These are phyloP conservation scores for Puccinia polysora DNA, from an alignment of 1,284 basidiomycete genomes.

Conservation along the genomic window DNA sequence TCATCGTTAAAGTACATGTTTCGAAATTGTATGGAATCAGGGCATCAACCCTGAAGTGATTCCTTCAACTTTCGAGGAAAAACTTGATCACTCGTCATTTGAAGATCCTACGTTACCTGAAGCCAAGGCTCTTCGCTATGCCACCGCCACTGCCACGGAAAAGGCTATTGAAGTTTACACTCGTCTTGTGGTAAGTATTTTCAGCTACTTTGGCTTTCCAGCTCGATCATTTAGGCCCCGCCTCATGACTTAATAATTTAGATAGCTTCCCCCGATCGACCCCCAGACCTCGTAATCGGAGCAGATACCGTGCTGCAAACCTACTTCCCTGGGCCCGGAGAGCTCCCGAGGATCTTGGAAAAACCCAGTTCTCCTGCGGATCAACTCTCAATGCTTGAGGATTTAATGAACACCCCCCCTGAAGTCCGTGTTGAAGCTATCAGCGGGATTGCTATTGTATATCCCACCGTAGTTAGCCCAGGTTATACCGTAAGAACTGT, in stretches of 20 bases:
- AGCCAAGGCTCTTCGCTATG: constrained; percentile 46
- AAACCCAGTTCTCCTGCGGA: constrained; percentile 46
- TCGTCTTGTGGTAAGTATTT: constrained; percentile 46
- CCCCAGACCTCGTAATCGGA: constrained; percentile 47
- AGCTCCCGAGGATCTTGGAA: constrained; percentile 44
- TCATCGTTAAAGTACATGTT: not conserved
- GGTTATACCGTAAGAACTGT: constrained; percentile 26
- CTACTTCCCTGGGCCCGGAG: constrained; percentile 47
- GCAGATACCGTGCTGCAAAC: constrained; percentile 49
- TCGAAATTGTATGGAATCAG: constrained; percentile 2
- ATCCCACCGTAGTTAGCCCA: constrained; percentile 18
- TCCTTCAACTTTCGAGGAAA: constrained; percentile 21
- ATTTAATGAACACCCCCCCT: constrained; percentile 30
- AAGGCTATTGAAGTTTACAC: constrained; percentile 47
- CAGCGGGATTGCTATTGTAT: constrained; percentile 17
- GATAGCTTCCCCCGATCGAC: constrained; percentile 45
- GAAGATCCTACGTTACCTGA: constrained; percentile 42
- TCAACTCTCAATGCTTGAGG: constrained; percentile 29
- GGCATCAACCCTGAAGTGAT: constrained; percentile 31
- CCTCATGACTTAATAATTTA: constrained; percentile 43
- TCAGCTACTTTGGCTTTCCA: not conserved
- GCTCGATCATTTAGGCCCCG: constrained; percentile 45
- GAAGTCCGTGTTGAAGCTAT: constrained; percentile 16
- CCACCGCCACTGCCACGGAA: constrained; percentile 43
- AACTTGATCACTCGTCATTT: constrained; percentile 14